These are phyloP conservation scores for Carallia pectinifolia DNA, from an alignment of 345 rosid species.

Conservation along the genomic window DNA sequence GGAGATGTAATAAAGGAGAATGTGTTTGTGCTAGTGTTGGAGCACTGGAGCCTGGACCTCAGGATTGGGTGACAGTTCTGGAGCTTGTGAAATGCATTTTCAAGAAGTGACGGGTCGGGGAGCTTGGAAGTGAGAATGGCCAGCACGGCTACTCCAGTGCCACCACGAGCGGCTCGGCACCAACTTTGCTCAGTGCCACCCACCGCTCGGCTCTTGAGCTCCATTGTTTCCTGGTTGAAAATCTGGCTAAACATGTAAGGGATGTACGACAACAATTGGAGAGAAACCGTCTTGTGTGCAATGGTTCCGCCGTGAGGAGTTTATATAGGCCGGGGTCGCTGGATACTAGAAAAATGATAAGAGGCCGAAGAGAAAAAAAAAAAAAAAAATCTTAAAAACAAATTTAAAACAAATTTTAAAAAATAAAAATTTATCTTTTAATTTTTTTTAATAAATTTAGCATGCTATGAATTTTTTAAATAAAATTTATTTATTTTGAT, in stretches of 20 bases:
- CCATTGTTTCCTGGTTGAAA: neutral
- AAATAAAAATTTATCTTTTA: too few species aligned
- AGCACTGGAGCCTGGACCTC: conserved; percentile 24
- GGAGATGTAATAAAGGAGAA: conserved; percentile 33
- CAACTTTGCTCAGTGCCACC: conserved; percentile 26
- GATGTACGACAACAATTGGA: too few species aligned
- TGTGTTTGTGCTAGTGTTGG: conserved; percentile 7
- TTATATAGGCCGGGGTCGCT: too few species aligned
- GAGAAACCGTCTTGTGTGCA: too few species aligned
- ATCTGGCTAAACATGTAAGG: neutral
- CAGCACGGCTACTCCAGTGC: conserved; percentile 23
- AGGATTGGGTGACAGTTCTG: conserved; percentile 38
- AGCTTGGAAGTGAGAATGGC: conserved; percentile 25
- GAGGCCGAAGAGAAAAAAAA: too few species aligned
- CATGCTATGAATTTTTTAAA: too few species aligned
- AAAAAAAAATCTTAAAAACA: too few species aligned
- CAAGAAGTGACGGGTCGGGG: conserved; percentile 10
- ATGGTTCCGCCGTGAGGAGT: too few species aligned
- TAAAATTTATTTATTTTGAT: too few species aligned
- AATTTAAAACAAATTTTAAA: too few species aligned
- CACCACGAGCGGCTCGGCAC: conserved; percentile 20
- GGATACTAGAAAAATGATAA: too few species aligned
- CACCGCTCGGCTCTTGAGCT: conserved; percentile 9
- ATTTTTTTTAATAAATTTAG: too few species aligned
- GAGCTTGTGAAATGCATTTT: conserved; percentile 24